Evolutionary conservation across 1,139 yeast species (phyloP).

Genomic region (Yamadazyma friedrichii): DNA sequence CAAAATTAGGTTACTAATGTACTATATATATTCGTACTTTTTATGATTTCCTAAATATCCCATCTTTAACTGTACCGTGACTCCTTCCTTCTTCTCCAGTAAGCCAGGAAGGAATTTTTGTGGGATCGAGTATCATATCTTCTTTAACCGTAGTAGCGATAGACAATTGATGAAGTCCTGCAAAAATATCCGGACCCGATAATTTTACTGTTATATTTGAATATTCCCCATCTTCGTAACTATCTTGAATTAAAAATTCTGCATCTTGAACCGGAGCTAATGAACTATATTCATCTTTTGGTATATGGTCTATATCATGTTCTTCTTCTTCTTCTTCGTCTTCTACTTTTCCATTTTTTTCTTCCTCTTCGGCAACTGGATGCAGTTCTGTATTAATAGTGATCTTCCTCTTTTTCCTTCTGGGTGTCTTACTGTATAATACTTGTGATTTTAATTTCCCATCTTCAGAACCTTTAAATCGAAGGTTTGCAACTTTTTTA

Average conservation of each 20-base stretch:
- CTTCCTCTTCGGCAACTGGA: slow-evolving; percentile 7
- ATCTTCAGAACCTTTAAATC: slow-evolving; percentile 54
- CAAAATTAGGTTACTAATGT: slow-evolving; percentile 28
- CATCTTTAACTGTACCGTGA: slow-evolving; percentile 49
- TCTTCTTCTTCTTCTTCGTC: slow-evolving; percentile 22
- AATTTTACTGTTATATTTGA: slow-evolving; percentile 48
- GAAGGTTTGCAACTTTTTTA: slow-evolving; percentile 43
- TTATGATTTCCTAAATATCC: slow-evolving; percentile 24
- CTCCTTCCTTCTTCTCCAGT: slow-evolving; percentile 71
- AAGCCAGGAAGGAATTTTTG: slow-evolving; percentile 67
- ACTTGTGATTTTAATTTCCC: slow-evolving; percentile 31
- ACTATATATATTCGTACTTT: not conserved
- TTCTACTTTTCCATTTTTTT: slow-evolving; percentile 9
- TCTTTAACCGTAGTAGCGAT: slow-evolving; percentile 26
- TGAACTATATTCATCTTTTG: slow-evolving; percentile 40
- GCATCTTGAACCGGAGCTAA: slow-evolving; percentile 55
- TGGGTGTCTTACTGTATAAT: slow-evolving; percentile 34
- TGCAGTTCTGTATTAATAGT: not conserved
- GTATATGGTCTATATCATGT: slow-evolving; percentile 20
- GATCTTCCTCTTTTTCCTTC: slow-evolving; percentile 11
- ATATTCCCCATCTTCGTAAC: slow-evolving; percentile 13
- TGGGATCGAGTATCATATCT: slow-evolving; percentile 50
- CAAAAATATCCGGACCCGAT: slow-evolving; percentile 76
- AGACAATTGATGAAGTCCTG: slow-evolving; percentile 76
- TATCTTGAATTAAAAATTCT: slow-evolving; percentile 40